phyloP scores from a whole-genome alignment of 768 basidiomycete species.

The Mycena galopus region DNA sequence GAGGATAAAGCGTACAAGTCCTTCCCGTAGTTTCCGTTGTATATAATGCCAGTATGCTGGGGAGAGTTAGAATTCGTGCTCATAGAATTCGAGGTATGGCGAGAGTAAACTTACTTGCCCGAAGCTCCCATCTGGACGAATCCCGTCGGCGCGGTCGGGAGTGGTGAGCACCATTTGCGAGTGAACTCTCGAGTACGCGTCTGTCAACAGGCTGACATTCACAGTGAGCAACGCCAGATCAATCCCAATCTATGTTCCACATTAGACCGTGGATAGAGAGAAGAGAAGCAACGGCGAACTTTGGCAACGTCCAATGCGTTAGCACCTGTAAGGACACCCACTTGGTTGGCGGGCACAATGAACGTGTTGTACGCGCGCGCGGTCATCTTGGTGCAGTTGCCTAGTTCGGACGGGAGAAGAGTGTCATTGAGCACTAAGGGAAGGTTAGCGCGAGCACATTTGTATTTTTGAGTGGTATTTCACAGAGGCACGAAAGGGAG shows the following conservation, averaged over 20 bases:
- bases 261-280: neutral
- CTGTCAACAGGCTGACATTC: constrained; percentile 60
- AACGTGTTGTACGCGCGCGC: constrained; percentile 64
- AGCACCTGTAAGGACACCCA: constrained; percentile 70
- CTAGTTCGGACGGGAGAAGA: constrained; percentile 56
- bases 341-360: constrained; percentile 55
- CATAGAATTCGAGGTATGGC: neutral
- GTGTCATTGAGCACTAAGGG: constrained; percentile 65
- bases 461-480: too few species aligned
- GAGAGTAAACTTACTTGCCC: constrained; percentile 42
- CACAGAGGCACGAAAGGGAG: constrained; percentile 67
- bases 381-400: constrained; percentile 64
- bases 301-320: constrained; percentile 76
- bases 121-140: constrained; percentile 66
- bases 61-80: neutral
- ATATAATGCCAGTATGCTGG: constrained; percentile 73
- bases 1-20: constrained; percentile 52
- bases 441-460: too few species aligned
- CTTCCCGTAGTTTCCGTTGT: constrained; percentile 80
- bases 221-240: constrained; percentile 58
- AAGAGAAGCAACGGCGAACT: neutral
- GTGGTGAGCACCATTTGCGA: constrained; percentile 64
- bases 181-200: constrained; percentile 67
- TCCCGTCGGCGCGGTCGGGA: constrained; percentile 68
- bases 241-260: constrained; percentile 57